Percentiles rank a stretch among this genome's conserved stretches.
Evolutionary conservation across 208 protist species (phyloP).

Genomic region (Acanthamoeba castellanii): DNA sequence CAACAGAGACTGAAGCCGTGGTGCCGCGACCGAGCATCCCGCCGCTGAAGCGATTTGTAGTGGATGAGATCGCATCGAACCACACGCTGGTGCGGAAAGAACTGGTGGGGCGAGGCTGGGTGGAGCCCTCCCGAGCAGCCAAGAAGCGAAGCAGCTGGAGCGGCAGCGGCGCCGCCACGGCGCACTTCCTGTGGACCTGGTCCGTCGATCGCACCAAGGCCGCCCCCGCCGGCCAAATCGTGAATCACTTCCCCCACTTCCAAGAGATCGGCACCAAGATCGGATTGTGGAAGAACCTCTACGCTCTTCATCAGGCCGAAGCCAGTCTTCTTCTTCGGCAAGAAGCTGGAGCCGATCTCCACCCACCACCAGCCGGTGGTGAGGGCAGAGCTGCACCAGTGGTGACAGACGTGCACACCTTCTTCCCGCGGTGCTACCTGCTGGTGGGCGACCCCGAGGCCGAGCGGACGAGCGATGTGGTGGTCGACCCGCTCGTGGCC

Average conservation of each 20-base stretch:
- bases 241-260: slow-evolving; percentile 61
- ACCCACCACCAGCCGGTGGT: not conserved
- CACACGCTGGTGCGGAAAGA: not conserved
- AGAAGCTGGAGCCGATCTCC: too few relatives aligned
- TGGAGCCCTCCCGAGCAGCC: not conserved
- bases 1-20: not conserved
- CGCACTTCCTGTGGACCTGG: slow-evolving; percentile 50
- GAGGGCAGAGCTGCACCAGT: not conserved
- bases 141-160: not conserved
- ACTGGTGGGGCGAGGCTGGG: not conserved
- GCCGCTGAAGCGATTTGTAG: slow-evolving; percentile 1
- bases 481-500: slow-evolving; percentile 2
- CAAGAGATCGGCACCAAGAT: slow-evolving; percentile 53
- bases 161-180: not conserved
- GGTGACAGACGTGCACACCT: not conserved
- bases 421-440: slow-evolving; percentile 54
- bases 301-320: not conserved
- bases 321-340: not conserved
- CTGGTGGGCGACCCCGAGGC: not conserved
- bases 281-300: slow-evolving; percentile 43
- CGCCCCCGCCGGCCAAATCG: not conserved
- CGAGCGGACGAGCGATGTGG: not conserved
- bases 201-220: not conserved
- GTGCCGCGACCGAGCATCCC: not conserved
- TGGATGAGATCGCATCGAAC: slow-evolving; percentile 22